A percentile compares a stretch with the other conserved stretches of the same genome.
Conservation (phyloP, 345 rosid species). For the Salix udensis region DNA sequence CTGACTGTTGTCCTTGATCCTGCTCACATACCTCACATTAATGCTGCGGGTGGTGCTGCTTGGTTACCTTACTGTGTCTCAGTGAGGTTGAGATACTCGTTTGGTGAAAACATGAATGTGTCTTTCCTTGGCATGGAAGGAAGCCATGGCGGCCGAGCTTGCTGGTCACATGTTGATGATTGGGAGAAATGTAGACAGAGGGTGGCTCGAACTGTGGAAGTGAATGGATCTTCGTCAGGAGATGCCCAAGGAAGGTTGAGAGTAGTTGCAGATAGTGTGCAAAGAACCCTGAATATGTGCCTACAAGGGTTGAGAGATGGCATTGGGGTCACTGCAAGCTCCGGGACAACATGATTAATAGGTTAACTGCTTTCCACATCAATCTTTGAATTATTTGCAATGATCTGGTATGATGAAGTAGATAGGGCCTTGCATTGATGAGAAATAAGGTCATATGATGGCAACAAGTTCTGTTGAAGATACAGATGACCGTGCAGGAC, state of each 20-base stretch:
- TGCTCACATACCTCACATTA: constrained; percentile 71
- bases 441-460: neutral
- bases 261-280: constrained; percentile 74
- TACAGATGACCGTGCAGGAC: neutral
- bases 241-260: constrained; percentile 78
- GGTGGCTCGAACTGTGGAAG: constrained; percentile 66
- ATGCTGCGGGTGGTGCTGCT: constrained; percentile 98
- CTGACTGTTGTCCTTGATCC: constrained; percentile 92
- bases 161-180: constrained; percentile 75
- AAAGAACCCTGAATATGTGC: constrained; percentile 55
- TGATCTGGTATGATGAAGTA: neutral
- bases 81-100: constrained; percentile 73
- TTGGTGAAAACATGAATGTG: constrained; percentile 60
- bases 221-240: constrained; percentile 40
- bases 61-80: constrained; percentile 97
- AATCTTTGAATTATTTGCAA: neutral
- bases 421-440: neutral
- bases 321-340: constrained; percentile 30
- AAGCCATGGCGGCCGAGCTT: constrained; percentile 94
- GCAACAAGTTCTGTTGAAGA: neutral
- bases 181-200: constrained; percentile 94
- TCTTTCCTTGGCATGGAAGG: constrained; percentile 89
- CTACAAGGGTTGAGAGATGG: constrained; percentile 77
- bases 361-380: neutral
- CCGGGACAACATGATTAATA: constrained; percentile 21